Base-by-base conservation (phyloP, 768 basidiomycete genomes). In the Paxillus ammoniavirescens region DNA sequence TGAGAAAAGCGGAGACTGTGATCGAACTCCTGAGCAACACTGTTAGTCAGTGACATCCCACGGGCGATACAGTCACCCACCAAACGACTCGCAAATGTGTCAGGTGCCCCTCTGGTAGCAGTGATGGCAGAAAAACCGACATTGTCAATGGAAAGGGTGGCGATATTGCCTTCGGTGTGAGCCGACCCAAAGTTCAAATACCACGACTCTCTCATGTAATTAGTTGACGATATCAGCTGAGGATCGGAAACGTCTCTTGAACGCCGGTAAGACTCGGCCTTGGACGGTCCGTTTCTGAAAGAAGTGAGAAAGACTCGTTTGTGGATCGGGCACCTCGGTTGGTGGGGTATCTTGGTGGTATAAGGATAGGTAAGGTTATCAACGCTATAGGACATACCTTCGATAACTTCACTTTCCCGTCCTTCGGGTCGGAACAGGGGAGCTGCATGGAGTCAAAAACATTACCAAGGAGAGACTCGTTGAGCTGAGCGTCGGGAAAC, bases 171-270 rank as follows among this genome's bases (percentile, higher is more conserved):
- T 13, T 52, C 42, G 3, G 63, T 57, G 28, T 28, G 50, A 26
- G 58, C 26, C 18, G 58, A 49, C 21, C 41, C 30, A 33, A 57
- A 36, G 47, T 49, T 46, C 15, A 58, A 26, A 30, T 58, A 55
- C 65, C 57, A 60, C 12, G 65, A 55, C 17, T 57, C 66, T 21
- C 35, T 54, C 56, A 51, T 50, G 48, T 36, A 45, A 17, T 57
- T 57, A 21, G 58, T 61, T 0, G 64, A 63, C 13, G 49, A 63
- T 33, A 53, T 21, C 2, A 65, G 57, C 40, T 54, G 63, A 18
- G 65, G 64, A 2, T 65, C 62, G 8, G 65, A 66, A 30, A 55
- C 63, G 13, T 64, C 64, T 26, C 61, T 66, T 3, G 58, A 23
- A 18, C 37, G 49, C 5, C 30, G 13, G 43, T 5, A 35, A 4